Evolutionary conservation across 768 basidiomycete species (phyloP), one percentile per base, ranked within the genome.

Genomic region (Xerocomellus chrysenteron): DNA sequence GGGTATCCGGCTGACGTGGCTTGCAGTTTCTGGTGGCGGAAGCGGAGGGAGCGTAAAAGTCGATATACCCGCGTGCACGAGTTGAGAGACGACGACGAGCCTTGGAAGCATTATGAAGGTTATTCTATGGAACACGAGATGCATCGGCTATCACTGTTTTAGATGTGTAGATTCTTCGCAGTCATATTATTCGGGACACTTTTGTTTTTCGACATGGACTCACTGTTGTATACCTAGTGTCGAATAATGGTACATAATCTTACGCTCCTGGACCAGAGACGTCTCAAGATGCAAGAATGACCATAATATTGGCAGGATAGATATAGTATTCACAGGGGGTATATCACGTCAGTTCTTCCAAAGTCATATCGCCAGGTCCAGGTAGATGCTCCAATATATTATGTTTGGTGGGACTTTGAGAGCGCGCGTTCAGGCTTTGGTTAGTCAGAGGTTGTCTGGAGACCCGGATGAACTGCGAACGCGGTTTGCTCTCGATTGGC

Each of bases 301-400:
- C 12, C 39, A 24, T 36, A 21, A 51, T 54, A 68, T 56, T 36
- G 28, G 43, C 30, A 44, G 42, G 8, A 32, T 62, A 68, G 17
- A 62, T 69, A 58, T 21, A 51, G 64, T 55, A 59, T 42, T 42
- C 17, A 54, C 2, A 13, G 13, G 7, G 43, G 37, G 17, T 50
- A 52, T 47, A 58, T 30, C 58, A 76, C 49, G 50, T 76, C 58
- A 75, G 57, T 58, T 83, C 82, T 32, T 82, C 81, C 55, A 80
- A 51, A 2, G 80, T 82, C 79, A 83, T 79, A 70, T 82, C 80
- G 5, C 70, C 75, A n/a, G 73, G 68, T 42, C 72, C 75, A 12
- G 73, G 69, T 35, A 76, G 64, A 48, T 69, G 66, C 26, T 76
- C 78, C 41, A 68, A 53, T 24, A 62, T 61, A 42, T 13, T 62